Percentiles rank a stretch among this genome's conserved stretches.
phyloP scores from a whole-genome alignment of 2,329 filamentous ascomycete genomes.

The Leptographium flavum region DNA sequence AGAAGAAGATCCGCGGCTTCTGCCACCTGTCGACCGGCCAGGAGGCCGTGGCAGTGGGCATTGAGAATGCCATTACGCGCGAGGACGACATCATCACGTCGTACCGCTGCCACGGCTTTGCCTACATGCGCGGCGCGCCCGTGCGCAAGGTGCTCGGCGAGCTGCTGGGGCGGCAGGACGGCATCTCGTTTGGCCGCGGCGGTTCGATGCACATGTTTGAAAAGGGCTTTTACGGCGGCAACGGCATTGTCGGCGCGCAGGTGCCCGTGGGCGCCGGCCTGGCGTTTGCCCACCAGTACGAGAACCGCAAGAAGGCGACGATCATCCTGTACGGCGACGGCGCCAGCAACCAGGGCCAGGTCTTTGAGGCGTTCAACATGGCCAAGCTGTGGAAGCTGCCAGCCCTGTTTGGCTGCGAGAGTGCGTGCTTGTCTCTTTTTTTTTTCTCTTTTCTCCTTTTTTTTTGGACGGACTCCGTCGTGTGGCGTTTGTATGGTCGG shows the following conservation, averaged over 20 bases:
- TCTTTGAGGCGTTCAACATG: constrained; percentile 99
- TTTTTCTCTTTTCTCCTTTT: not conserved
- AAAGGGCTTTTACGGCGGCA: constrained; percentile 94
- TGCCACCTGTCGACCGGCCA: constrained; percentile 97
- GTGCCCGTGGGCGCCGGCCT: constrained; percentile 94
- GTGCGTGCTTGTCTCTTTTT: constrained; percentile 38
- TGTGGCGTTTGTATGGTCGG: too few species aligned
- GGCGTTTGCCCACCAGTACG: constrained; percentile 94
- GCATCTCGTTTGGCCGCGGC: constrained; percentile 97
- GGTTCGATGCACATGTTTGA: constrained; percentile 99
- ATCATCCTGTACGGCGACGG: constrained; percentile 94
- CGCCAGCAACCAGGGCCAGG: constrained; percentile 97
- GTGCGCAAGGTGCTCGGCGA: constrained; percentile 93
- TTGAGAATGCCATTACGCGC: constrained; percentile 88
- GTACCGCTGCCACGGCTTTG: constrained; percentile 98
- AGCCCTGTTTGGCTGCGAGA: constrained; percentile 94
- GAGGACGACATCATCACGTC: constrained; percentile 92
- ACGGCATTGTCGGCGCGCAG: constrained; percentile 97
- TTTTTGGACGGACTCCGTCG: not conserved
- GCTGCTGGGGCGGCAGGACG: constrained; percentile 84
- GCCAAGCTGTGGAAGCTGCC: constrained; percentile 97
- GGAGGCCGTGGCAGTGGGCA: constrained; percentile 92
- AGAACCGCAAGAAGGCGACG: constrained; percentile 69
- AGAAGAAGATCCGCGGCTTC: constrained; percentile 99
- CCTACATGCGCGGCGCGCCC: constrained; percentile 83